Evolutionary conservation across 2,329 filamentous ascomycete species (phyloP).

Genomic region (Fusarium algeriense): DNA sequence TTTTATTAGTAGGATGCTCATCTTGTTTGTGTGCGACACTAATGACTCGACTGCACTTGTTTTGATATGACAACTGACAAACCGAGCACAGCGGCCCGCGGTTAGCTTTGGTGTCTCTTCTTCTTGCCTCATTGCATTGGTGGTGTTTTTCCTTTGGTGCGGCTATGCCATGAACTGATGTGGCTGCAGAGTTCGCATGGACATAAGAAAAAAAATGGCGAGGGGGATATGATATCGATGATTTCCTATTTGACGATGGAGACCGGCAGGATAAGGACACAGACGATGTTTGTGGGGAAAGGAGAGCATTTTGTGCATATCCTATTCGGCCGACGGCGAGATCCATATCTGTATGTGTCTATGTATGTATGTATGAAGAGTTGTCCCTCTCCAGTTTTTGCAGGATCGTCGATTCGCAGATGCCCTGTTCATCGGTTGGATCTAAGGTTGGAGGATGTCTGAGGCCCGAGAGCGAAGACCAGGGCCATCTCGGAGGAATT

Average conservation of each 20-base stretch:
- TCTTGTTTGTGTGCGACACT: not conserved
- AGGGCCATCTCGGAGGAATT: conserved; percentile 8
- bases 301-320: conserved; percentile 7
- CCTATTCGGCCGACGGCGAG: conserved; percentile 16
- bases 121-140: not conserved
- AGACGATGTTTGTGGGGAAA: conserved; percentile 12
- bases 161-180: conserved; percentile 1
- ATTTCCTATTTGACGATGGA: not conserved
- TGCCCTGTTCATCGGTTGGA: not conserved
- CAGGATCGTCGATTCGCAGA: conserved; percentile 12
- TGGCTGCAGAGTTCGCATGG: conserved; percentile 11
- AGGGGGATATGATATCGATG: not conserved
- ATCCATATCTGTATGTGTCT: not conserved
- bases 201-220: not conserved
- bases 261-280: not conserved
- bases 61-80: conserved; percentile 6
- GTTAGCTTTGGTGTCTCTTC: conserved; percentile 2
- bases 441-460: not conserved
- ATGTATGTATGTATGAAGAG: not conserved
- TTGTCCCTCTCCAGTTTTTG: not conserved
- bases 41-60: not conserved
- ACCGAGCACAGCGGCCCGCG: not conserved
- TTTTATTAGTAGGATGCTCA: not conserved
- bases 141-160: not conserved
- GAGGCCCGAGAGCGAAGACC: not conserved